Base-by-base conservation (phyloP, 495 filamentous ascomycete species). In the Cladorrhinum samala region DNA sequence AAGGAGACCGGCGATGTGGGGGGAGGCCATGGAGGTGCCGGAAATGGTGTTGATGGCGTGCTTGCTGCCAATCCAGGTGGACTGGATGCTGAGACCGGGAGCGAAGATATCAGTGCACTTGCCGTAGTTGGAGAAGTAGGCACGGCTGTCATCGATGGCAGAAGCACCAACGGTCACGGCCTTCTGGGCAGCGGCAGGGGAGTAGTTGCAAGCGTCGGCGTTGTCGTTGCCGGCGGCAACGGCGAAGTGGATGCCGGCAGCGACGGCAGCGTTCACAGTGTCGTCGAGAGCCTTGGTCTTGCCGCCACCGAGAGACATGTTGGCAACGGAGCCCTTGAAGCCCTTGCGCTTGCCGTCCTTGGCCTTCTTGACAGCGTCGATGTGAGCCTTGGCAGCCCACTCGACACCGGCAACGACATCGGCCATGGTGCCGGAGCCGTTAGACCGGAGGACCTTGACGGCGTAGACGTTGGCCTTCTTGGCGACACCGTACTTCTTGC, bases 91-190 rank as follows among this genome's bases (percentile, higher is more conserved):
- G 45, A 97, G 79, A 62, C 94, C 94, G 48, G 94, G 94, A 51
- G 91, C 94, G 68, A 99, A 99, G 78, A 99, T 96, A 70, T 97
- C 91, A 67, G 92, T 95, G 81, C 94, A 99, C 81, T 91, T 92
- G 69, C 94, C 94, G 73, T 84, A 97, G 85, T 99, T 99, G 82
- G 94, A 97, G 85, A 99, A 99, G 83, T 97, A 99, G 57, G 94
- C 94, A 72, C 94, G 92, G 79, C 91, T 88, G 70, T 99, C 94
- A 59, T 80, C 80, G 27, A 99, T 80, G 53, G 88, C 95, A 17
- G 90, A 95, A 56, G 94, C 94, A 68, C 91, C 94, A 54, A 99
- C 94, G 45, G 94, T 99, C 63, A 99, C 85, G 50, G 94, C 91
- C 68, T 91, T 89, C 61, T 84, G 82, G 56, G 94, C 89, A 47